phyloP scores from a whole-genome alignment of 2,329 filamentous ascomycete genomes.

The Aspergillus spinulosporus region DNA sequence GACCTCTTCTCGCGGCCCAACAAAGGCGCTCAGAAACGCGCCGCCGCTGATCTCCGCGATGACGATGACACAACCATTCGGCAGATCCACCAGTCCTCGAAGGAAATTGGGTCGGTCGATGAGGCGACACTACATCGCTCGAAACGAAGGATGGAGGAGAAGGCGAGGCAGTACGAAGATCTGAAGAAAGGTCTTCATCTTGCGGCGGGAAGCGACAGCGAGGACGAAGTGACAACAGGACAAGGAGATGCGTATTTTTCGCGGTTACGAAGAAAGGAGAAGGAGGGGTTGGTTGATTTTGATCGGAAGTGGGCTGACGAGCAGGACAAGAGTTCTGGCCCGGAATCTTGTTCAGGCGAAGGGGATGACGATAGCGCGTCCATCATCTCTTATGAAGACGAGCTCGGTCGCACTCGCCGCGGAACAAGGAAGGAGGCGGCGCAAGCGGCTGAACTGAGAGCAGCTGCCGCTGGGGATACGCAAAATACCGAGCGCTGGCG shows the following conservation, averaged over 20 bases:
- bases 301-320: conserved; percentile 92
- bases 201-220: conserved; percentile 42
- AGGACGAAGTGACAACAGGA: conserved; percentile 28
- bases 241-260: conserved; percentile 42
- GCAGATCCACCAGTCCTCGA: conserved; percentile 61
- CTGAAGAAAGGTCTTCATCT: conserved; percentile 85
- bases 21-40: conserved; percentile 62
- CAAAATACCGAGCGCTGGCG: conserved; percentile 33
- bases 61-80: conserved; percentile 58
- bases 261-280: conserved; percentile 62
- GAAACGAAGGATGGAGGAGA: conserved; percentile 82
- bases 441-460: conserved; percentile 59
- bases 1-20: conserved; percentile 70
- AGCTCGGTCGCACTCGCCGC: conserved; percentile 79
- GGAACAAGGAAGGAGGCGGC: conserved; percentile 70
- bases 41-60: conserved; percentile 56
- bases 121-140: conserved; percentile 62
- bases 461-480: conserved; percentile 1
- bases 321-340: conserved; percentile 37
- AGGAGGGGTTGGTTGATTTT: conserved; percentile 75
- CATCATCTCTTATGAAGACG: conserved; percentile 83
- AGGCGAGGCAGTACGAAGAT: conserved; percentile 81
- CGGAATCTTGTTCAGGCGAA: conserved; percentile 28
- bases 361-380: conserved; percentile 56
- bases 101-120: conserved; percentile 64